Percentiles rank a stretch among this genome's conserved stretches.
Evolutionary conservation across 345 rosid species (phyloP).

Genomic region (Anacardium occidentale): DNA sequence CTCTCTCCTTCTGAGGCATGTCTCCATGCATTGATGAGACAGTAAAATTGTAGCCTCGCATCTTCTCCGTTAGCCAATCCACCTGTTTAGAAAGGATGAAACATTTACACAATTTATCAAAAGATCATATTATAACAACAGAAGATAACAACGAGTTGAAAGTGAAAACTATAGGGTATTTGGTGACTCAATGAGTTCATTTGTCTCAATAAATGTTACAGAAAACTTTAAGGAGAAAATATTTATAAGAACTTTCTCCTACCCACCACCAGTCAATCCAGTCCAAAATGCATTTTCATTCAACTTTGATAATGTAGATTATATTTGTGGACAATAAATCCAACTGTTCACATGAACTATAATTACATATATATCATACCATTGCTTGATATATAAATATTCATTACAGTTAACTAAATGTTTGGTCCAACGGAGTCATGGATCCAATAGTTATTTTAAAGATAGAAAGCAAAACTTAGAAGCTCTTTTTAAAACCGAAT

Average conservation of each 20-base stretch:
- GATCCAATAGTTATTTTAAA: no score
- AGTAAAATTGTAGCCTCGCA: slow-evolving; percentile 87
- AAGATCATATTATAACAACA: not conserved
- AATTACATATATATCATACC: not conserved
- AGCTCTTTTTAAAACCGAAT: no score
- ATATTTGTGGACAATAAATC: not conserved
- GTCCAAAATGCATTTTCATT: not conserved
- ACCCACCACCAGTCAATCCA: not conserved
- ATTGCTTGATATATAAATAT: not conserved
- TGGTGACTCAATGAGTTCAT: not conserved
- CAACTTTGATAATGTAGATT: not conserved
- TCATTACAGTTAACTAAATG: not conserved
- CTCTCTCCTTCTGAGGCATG: slow-evolving; percentile 99
- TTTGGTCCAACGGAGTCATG: no score
- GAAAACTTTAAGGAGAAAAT: not conserved
- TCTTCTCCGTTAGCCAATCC: slow-evolving; percentile 97
- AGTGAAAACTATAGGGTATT: not conserved
- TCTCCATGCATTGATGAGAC: slow-evolving; percentile 99
- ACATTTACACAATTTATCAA: not conserved
- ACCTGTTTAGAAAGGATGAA: slow-evolving; percentile 46
- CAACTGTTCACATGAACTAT: not conserved
- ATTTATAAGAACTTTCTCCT: not conserved
- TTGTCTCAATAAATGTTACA: not conserved
- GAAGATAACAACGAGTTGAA: not conserved
- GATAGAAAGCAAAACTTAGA: no score